A percentile compares a stretch with the other conserved stretches of the same genome.
phyloP scores from a whole-genome alignment of 2,329 filamentous ascomycete genomes.

The Lecanicillium sp. region DNA sequence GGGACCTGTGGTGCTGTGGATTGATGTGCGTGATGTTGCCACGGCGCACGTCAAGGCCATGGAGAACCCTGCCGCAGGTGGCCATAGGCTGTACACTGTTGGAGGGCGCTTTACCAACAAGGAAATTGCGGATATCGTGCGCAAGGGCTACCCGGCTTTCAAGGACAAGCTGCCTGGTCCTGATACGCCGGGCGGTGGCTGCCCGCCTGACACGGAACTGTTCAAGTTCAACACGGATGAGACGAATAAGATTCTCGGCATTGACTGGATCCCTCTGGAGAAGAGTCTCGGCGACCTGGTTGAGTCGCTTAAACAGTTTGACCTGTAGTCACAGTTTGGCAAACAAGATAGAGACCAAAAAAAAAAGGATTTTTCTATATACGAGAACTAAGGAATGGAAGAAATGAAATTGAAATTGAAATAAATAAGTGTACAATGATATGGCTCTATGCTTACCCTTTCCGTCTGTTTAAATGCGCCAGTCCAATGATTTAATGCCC shows the following conservation, averaged over 20 bases:
- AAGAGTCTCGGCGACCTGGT: slow-evolving; percentile 56
- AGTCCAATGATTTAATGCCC: too few relatives aligned
- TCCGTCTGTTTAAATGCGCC: too few relatives aligned
- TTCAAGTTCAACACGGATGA: slow-evolving; percentile 51
- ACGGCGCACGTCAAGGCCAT: slow-evolving; percentile 44
- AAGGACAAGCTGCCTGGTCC: slow-evolving; percentile 37
- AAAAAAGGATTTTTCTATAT: too few relatives aligned
- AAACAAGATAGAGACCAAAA: not conserved
- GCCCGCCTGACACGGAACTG: slow-evolving; percentile 29
- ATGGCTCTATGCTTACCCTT: not conserved
- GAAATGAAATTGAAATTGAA: not conserved
- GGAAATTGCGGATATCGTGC: slow-evolving; percentile 34
- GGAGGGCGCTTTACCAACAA: slow-evolving; percentile 39
- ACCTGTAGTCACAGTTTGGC: too few relatives aligned
- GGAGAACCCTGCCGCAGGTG: slow-evolving; percentile 38
- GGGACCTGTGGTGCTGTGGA: slow-evolving; percentile 36
- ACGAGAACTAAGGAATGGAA: too few relatives aligned
- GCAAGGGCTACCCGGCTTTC: slow-evolving; percentile 42
- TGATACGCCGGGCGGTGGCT: slow-evolving; percentile 34
- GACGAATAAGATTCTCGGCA: slow-evolving; percentile 51
- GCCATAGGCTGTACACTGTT: slow-evolving; percentile 43
- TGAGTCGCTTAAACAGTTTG: slow-evolving; percentile 49
- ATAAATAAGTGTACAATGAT: too few relatives aligned
- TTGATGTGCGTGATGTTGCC: slow-evolving; percentile 51
- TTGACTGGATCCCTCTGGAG: slow-evolving; percentile 56